These are phyloP conservation scores for Chenopodium berlandieri DNA, from an alignment of 148 eudicot species.

Conservation along the genomic window DNA sequence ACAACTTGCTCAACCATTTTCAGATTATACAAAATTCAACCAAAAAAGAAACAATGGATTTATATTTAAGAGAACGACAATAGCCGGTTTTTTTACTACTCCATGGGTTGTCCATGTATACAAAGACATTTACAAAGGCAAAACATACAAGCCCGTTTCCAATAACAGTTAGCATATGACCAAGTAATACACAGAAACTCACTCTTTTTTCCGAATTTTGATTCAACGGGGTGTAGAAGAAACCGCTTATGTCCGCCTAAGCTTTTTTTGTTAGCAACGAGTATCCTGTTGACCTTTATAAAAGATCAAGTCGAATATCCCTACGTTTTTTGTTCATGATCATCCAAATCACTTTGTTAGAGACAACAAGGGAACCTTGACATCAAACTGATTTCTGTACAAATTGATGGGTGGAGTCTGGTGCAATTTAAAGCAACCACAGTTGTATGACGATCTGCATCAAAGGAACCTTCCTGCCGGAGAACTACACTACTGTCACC, in stretches of 20 bases:
- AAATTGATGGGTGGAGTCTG: conserved; percentile 7
- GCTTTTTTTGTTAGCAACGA: conserved; percentile 15
- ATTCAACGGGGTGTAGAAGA: conserved; percentile 6
- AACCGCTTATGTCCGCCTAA: neutral
- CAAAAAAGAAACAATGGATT: neutral
- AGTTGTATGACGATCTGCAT: neutral
- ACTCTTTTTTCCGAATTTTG: neutral
- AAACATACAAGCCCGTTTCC: conserved; percentile 10
- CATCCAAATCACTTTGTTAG: conserved; percentile 28
- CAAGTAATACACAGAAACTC: conserved; percentile 17
- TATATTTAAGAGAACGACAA: neutral
- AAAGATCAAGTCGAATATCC: conserved; percentile 25
- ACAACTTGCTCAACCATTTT: conserved; percentile 15
- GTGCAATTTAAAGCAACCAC: neutral
- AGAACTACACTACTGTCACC: conserved; percentile 28
- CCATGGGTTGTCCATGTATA: conserved; percentile 11
- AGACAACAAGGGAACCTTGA: conserved; percentile 13
- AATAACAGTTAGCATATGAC: conserved; percentile 3
- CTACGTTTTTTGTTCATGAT: conserved; percentile 13
- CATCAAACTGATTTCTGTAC: conserved; percentile 28
- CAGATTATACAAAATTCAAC: neutral
- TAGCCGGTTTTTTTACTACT: conserved; percentile 11
- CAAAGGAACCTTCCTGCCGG: conserved; percentile 12
- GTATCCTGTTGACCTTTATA: conserved; percentile 18
- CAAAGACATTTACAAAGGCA: conserved; percentile 18